Evolutionary conservation across 164 flowering plant species (phyloP), one percentile per base, ranked within the genome.

Genomic region (Nelumbo lutea): DNA sequence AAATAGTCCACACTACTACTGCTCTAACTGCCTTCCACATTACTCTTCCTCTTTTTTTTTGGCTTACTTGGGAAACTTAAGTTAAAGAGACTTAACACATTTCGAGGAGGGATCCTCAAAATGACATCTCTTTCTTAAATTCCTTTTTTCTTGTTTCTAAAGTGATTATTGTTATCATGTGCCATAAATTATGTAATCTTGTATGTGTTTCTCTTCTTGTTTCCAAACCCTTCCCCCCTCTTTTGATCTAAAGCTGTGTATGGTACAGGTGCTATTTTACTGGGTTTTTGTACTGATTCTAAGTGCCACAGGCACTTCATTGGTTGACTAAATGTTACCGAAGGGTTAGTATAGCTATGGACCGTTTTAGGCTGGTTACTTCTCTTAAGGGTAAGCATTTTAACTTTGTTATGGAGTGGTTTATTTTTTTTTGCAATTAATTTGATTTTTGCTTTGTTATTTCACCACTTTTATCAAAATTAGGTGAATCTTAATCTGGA

Each of bases 291-390:
- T 41, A 47, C 50, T 42, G 65, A 41, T 46, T 9, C 39, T n/a
- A 65, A 64, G 68, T 73, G 62, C 63, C 65, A 3, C 38, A n/a
- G 60, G 68, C 63, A 38, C 42, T 59, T 40, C 64, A 5, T 59
- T 39, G 44, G 57, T 59, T 70, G 51, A 55, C 58, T 77, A 77
- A 60, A 83, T 83, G 86, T 67, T 78, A 68, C 77, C 86, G 48
- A 70, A 69, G 72, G 80, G 79, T 70, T 85, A 82, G 82, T 62
- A 70, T 69, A 80, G 74, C 69, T 53, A 86, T 84, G 89, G 75
- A 76, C 71, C 68, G 68, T 62, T 64, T 74, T 53, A 68, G 46
- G 60, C 62, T 64, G 67, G 56, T 72, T 57, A 50, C 66, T 68
- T 55, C 56, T 60, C 69, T 66, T 47, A 82, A 78, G 67, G 77